Base-by-base conservation (phyloP, 768 basidiomycete genomes). In the Auricularia heimuer region DNA sequence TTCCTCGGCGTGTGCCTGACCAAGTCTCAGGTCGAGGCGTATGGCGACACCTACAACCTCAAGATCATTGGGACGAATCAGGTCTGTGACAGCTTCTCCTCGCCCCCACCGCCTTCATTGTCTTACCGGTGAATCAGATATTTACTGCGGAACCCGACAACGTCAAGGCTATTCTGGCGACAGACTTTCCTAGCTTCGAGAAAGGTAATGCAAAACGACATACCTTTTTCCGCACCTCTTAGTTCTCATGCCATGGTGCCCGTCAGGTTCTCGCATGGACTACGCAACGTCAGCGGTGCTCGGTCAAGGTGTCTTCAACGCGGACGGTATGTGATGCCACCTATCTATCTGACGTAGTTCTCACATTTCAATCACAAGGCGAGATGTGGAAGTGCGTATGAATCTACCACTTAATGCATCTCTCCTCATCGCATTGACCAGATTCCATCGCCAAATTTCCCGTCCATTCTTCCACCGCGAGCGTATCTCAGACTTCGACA, bases 401-500 rank as follows among this genome's bases (percentile, higher is more conserved):
- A 10, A 21, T 39, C 0, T 33, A 11, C 12, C 4, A n/a, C 68
- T 16, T 39, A 21, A 18, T 14, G 11, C 6, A 11, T 51, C 35
- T 4, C 45, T 2, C 67, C 70, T 45, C 71, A 74, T n/a, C 78
- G 75, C 0, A 77, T 85, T 21, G 39, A 70, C 0, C 77, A 77
- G 37, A 70, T 82, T 87, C 68, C 87, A 89, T 71, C 83, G 87
- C 10, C 69, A 78, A 3, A 86, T 90, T 77, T 85, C 86, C 0
- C 82, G 88, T 0, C 88, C 88, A 0, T 89, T 89, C 77, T 89
- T 90, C 75, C 81, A 73, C 63, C 79, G 78, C 54, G 86, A 88
- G 39, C 76, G 81, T 37, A 81, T 87, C 63, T 81, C 79, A 58
- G 81, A 87, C 70, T 88, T 87, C 63, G 82, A 86, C 33, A 83